Percentiles rank a stretch among this genome's conserved stretches.
Conservation (phyloP, 2,329 filamentous ascomycete species). For the Colletotrichum brevisporum region DNA sequence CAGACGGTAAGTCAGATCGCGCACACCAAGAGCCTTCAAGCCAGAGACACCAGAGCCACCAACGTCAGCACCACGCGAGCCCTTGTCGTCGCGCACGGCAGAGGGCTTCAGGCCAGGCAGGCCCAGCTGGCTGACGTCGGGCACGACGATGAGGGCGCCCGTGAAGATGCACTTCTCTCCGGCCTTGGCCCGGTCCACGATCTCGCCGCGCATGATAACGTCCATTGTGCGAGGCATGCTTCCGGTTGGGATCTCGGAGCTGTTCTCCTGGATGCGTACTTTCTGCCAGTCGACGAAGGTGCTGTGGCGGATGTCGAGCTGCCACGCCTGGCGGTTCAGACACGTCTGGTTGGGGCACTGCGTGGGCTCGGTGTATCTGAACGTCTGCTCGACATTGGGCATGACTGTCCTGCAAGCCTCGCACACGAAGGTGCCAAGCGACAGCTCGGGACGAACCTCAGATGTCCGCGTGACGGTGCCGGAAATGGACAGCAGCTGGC, state of each 20-base stretch:
- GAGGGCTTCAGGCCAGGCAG: slow-evolving; percentile 88
- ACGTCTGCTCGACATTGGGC: slow-evolving; percentile 95
- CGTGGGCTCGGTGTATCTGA: slow-evolving; percentile 96
- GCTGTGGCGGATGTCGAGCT: slow-evolving; percentile 95
- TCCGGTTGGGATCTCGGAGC: slow-evolving; percentile 96
- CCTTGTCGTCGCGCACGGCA: slow-evolving; percentile 85
- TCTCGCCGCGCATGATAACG: slow-evolving; percentile 94
- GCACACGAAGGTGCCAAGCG: slow-evolving; percentile 92
- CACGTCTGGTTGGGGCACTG: slow-evolving; percentile 93
- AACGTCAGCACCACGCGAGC: slow-evolving; percentile 81
- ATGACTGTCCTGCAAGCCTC: slow-evolving; percentile 88
- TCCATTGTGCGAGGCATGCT: slow-evolving; percentile 99
- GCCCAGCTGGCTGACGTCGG: slow-evolving; percentile 94
- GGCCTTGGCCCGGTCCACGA: slow-evolving; percentile 96
- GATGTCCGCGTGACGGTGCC: slow-evolving; percentile 97
- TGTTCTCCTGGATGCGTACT: slow-evolving; percentile 97
- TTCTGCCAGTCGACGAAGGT: slow-evolving; percentile 99
- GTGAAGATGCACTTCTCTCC: slow-evolving; percentile 99
- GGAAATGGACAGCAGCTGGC: slow-evolving; percentile 93
- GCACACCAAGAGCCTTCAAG: slow-evolving; percentile 91
- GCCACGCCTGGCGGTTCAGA: slow-evolving; percentile 92
- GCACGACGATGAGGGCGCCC: slow-evolving; percentile 94
- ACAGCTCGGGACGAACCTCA: slow-evolving; percentile 94
- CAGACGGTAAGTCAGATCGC: slow-evolving; percentile 93
- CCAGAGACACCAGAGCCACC: slow-evolving; percentile 89